Evolutionary conservation across 1,139 yeast species (phyloP), one percentile per base, ranked within the genome.

Genomic region (Blastobotrys arbuscula): DNA sequence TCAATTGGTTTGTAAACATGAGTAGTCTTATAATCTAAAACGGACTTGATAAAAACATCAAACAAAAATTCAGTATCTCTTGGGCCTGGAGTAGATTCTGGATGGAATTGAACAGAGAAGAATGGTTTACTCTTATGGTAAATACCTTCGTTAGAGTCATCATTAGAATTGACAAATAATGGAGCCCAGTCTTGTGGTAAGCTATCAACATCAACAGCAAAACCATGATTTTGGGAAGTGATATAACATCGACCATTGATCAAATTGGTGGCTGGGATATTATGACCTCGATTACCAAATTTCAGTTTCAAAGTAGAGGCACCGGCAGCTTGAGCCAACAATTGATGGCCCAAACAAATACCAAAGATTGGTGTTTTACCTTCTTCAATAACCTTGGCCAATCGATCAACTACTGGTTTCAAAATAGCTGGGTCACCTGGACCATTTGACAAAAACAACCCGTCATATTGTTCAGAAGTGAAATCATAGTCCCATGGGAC

Each of bases 271-370:
- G 96, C 90, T 56, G 99, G 99, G 60, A 94, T 94, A 70, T 94
- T 94, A 75, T 94, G 99, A 66, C 97, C 99, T 78, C 99, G 90
- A 78, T 94, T 94, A 83, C 99, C 99, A 64, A 88, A 94, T 74
- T 90, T 90, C 74, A 94, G 75, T 72, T 94, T 94, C 64, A 79
- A 62, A 50, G 99, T 92, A 19, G 84, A 75, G 50, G 97, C 97
- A 64, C 98, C 99, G 52, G 92, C 72, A 49, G 99, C 97, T 71
- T 95, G 79, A 42, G 98, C 96, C 67, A 94, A 73, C 66, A 94
- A 79, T 75, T 94, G 99, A 72, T 94, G 99, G 70, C 99, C 99
- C 62, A 92, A 77, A 81, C 99, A 94, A 66, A 94, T 94, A 80
- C 98, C 98, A 63, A 92, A 92, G 50, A 90, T 77, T 41, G 74